Percentiles rank a stretch among this genome's conserved stretches.
phyloP scores from a whole-genome alignment of 2,329 filamentous ascomycete species.

The Cercospora zeina region DNA sequence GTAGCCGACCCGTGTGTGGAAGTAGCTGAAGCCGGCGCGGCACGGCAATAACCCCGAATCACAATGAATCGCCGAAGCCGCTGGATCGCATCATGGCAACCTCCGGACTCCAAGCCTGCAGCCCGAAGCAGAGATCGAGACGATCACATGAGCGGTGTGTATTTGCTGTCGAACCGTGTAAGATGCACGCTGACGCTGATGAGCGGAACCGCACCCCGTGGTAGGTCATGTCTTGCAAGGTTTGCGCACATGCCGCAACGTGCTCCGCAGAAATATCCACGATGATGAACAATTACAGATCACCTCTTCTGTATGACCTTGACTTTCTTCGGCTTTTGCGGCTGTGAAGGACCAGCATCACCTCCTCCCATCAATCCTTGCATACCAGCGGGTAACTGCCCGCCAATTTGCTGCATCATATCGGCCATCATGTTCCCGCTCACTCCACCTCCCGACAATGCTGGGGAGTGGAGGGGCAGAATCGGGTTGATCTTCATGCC shows the following conservation, averaged over 20 bases:
- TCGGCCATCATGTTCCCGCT: conserved; percentile 94
- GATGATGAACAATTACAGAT: neutral
- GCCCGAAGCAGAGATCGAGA: neutral
- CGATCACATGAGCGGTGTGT: neutral
- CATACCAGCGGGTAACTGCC: conserved; percentile 38
- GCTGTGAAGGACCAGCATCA: conserved; percentile 20
- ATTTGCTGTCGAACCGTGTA: neutral
- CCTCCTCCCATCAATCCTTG: conserved; percentile 35
- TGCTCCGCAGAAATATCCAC: neutral
- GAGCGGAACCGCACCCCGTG: neutral
- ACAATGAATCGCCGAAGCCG: neutral
- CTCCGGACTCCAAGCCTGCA: too few species aligned
- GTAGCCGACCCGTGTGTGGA: neutral
- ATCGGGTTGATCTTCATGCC: conserved; percentile 89
- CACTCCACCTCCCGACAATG: conserved; percentile 87
- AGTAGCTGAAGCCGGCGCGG: neutral
- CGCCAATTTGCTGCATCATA: conserved; percentile 88
- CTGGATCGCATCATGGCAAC: neutral
- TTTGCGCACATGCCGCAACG: neutral
- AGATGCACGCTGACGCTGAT: neutral
- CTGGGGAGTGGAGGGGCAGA: conserved; percentile 82
- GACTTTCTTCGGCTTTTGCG: conserved; percentile 35
- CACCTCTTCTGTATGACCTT: conserved; percentile 39
- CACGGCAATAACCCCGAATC: neutral
- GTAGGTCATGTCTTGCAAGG: neutral